These are phyloP conservation scores for Sporothrix phasma DNA, from an alignment of 2,329 filamentous ascomycete genomes.

Conservation along the genomic window DNA sequence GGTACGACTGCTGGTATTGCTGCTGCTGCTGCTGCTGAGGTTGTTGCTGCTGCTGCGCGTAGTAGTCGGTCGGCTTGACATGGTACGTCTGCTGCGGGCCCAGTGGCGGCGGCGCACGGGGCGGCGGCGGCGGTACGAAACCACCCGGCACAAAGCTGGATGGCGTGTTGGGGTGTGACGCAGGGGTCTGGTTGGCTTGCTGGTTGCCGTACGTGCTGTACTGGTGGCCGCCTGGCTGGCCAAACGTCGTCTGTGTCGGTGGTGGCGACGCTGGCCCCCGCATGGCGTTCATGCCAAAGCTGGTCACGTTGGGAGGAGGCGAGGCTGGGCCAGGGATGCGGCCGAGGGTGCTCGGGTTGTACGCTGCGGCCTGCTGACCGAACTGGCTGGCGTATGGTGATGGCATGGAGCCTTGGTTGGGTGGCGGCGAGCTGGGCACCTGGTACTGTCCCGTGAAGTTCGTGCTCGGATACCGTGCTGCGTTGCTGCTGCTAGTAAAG, in stretches of 20 bases:
- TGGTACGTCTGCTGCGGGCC: slow-evolving; percentile 54
- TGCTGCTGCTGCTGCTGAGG: slow-evolving; percentile 18
- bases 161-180: slow-evolving; percentile 28
- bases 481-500: slow-evolving; percentile 26
- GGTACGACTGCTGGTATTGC: slow-evolving; percentile 26
- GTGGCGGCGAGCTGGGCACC: slow-evolving; percentile 46
- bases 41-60: slow-evolving; percentile 29
- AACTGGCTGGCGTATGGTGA: slow-evolving; percentile 29
- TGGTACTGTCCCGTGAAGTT: slow-evolving; percentile 50
- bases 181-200: slow-evolving; percentile 32
- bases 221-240: slow-evolving; percentile 36
- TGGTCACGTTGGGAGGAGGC: slow-evolving; percentile 32
- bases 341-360: slow-evolving; percentile 51
- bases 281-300: slow-evolving; percentile 26
- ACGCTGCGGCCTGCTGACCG: slow-evolving; percentile 34
- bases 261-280: slow-evolving; percentile 44
- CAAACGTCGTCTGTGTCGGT: slow-evolving; percentile 47
- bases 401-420: slow-evolving; percentile 34
- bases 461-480: slow-evolving; percentile 42
- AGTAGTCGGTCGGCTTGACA: slow-evolving; percentile 30
- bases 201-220: slow-evolving; percentile 39
- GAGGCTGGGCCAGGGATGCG: slow-evolving; percentile 44
- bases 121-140: slow-evolving; percentile 54
- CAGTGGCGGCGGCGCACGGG: slow-evolving; percentile 51
- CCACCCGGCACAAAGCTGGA: slow-evolving; percentile 41